These are phyloP conservation scores for Yarrowia sp. DNA, from an alignment of 805 yeast species.

Conservation along the genomic window DNA sequence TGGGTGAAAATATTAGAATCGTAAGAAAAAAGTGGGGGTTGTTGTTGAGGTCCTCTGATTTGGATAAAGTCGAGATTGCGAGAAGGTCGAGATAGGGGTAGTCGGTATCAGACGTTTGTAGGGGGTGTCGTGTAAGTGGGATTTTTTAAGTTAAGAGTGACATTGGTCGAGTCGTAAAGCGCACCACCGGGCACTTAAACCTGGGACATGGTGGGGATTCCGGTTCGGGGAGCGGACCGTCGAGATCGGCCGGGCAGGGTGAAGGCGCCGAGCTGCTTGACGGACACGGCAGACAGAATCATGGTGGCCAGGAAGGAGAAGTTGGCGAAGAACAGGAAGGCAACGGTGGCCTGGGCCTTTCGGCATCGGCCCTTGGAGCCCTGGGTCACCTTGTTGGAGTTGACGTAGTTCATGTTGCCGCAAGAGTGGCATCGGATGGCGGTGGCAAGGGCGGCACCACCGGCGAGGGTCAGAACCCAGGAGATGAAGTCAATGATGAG, in stretches of 20 bases:
- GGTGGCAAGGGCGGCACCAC: constrained; percentile 91
- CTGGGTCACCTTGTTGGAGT: constrained; percentile 64
- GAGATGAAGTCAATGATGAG: constrained; percentile 79
- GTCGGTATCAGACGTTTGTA: constrained; percentile 16
- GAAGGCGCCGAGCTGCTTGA: constrained; percentile 57
- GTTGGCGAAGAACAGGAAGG: constrained; percentile 82
- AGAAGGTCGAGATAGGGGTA: neutral
- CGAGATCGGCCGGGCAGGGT: constrained; percentile 49
- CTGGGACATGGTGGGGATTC: constrained; percentile 87
- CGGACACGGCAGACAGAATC: constrained; percentile 47
- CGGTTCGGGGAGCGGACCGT: constrained; percentile 60
- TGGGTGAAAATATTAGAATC: constrained; percentile 11
- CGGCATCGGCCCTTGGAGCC: constrained; percentile 86
- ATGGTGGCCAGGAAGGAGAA: constrained; percentile 66
- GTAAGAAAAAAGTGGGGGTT: neutral
- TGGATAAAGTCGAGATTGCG: constrained; percentile 11
- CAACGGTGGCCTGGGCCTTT: constrained; percentile 83
- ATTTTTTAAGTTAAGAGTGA: neutral
- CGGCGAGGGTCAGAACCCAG: constrained; percentile 88
- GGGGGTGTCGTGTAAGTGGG: neutral
- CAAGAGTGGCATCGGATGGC: constrained; percentile 86
- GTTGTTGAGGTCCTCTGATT: constrained; percentile 4
- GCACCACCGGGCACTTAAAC: constrained; percentile 47
- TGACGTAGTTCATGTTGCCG: constrained; percentile 60
- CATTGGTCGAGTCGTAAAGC: neutral